Conservation (phyloP, 805 yeast genomes). For the Spathaspora girioi region DNA sequence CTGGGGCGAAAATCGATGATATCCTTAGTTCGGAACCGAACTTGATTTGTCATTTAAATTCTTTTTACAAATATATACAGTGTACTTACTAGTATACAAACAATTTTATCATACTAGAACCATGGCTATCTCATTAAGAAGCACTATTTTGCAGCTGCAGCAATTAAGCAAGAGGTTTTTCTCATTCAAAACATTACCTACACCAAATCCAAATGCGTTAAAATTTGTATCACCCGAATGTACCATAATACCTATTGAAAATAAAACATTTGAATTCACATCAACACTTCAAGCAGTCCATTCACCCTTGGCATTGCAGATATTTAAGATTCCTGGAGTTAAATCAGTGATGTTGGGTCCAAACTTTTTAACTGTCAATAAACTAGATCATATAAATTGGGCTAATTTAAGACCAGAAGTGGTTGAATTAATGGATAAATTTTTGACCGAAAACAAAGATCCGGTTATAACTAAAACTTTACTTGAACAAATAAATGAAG, state of each 20-base stretch:
- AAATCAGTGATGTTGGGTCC: conserved; percentile 69
- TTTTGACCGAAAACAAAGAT: conserved; percentile 33
- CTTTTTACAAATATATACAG: not conserved
- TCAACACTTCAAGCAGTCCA: conserved; percentile 50
- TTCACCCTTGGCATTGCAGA: conserved; percentile 61
- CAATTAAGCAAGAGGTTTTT: conserved; percentile 15
- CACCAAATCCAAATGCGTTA: conserved; percentile 75
- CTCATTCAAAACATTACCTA: conserved; percentile 47
- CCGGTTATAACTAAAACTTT: conserved; percentile 41
- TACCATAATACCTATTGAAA: conserved; percentile 43
- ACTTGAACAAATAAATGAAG: conserved; percentile 33
- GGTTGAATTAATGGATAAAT: conserved; percentile 57
- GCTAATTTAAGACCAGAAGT: conserved; percentile 51
- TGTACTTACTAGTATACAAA: not conserved
- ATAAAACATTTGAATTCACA: conserved; percentile 50
- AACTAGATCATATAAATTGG: conserved; percentile 63
- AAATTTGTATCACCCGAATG: conserved; percentile 55
- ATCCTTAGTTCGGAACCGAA: not conserved
- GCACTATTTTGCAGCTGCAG: not conserved
- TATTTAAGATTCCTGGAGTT: conserved; percentile 63
- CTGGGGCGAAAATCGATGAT: not conserved
- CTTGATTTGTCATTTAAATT: not conserved
- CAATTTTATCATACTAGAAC: not conserved
- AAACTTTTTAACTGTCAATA: conserved; percentile 71
- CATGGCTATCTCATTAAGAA: not conserved